Evolutionary conservation across 441 rosid genomes (phyloP).

Genomic region (Euphorbia neoarborescens): DNA sequence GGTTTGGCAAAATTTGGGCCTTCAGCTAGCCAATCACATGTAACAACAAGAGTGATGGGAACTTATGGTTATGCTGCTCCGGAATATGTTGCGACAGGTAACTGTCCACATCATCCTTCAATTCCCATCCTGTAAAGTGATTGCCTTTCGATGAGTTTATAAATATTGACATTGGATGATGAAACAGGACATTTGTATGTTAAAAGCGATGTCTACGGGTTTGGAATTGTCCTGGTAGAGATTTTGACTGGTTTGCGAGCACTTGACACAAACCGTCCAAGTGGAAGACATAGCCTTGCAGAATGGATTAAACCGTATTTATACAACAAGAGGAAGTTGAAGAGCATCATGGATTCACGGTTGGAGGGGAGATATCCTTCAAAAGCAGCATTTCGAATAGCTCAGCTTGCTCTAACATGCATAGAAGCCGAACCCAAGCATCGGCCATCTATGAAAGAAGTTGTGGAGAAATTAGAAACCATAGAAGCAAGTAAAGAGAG

Average conservation of each 20-base stretch:
- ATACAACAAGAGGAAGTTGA: slow-evolving; percentile 48
- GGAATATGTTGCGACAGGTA: slow-evolving; percentile 86
- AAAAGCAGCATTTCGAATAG: slow-evolving; percentile 46
- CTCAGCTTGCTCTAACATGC: slow-evolving; percentile 59
- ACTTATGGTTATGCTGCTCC: slow-evolving; percentile 87
- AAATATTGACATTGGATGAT: slow-evolving; percentile 8
- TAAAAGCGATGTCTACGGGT: slow-evolving; percentile 78
- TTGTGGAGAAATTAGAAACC: slow-evolving; percentile 42
- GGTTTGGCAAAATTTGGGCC: slow-evolving; percentile 87
- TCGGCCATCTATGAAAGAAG: slow-evolving; percentile 77
- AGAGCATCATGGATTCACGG: slow-evolving; percentile 50
- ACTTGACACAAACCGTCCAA: slow-evolving; percentile 52
- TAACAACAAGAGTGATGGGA: slow-evolving; percentile 79
- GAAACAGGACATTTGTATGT: slow-evolving; percentile 67
- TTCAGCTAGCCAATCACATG: slow-evolving; percentile 77
- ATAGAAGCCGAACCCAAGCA: slow-evolving; percentile 48
- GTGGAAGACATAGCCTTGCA: slow-evolving; percentile 41
- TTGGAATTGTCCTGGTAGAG: slow-evolving; percentile 75
- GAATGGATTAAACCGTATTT: slow-evolving; percentile 68
- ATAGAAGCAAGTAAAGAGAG: slow-evolving; percentile 35
- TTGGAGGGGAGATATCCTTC: slow-evolving; percentile 63
- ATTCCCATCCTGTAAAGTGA: background rate
- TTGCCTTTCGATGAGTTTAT: background rate
- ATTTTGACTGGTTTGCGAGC: slow-evolving; percentile 64
- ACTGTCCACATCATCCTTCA: background rate